Base-by-base conservation (phyloP, 2,329 filamentous ascomycete species). In the Alternaria conjuncta region DNA sequence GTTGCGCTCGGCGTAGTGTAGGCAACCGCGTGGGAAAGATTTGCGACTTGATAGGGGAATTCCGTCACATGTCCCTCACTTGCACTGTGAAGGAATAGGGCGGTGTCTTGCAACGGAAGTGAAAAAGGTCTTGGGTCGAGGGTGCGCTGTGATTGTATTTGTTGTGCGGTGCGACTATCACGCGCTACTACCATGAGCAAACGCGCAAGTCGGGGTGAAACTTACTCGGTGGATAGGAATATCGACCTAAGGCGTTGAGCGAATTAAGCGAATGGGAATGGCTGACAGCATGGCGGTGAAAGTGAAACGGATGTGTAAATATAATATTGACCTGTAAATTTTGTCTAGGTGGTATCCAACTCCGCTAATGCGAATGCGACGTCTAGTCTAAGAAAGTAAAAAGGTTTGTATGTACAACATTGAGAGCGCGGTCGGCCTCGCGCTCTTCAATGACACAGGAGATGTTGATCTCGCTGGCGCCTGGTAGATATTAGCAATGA, bases 401-500 rank as follows among this genome's bases (percentile, higher is more conserved):
- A 61, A 99, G 88, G 83, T 94, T 95, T 20, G 96, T 98, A 79
- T 99, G 96, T 69, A 99, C 86, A 75, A 98, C 93, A 78, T 96
- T 98, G 86, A 99, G 91, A 30, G 96, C 96, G 71, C 96, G 89
- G 71, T 94, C 93, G 21, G 96, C 94, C 77, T 98, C 94, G 69
- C 90, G 86, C 70, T 93, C 93, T 74, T 96, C 93, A 78, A 99
- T 97, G 49, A 99, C 96, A 77, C 96, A 99, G 11, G 94, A 97
- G 64, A 99, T 99, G 80, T 98, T 99, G 82, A 99, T 99, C 84
- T 99, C 96, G 78, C 94, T 97, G 25, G 96, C 96, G 74, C 94
- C 94, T 97, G 59, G n/a, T 10, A 1, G 12, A 7, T 36, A 21
- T 67, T 58, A 67, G 59, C 53, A 26, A 36, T 4, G 10, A 13